Conservation (phyloP, 2,329 filamentous ascomycete genomes). For the Fusarium sp. region DNA sequence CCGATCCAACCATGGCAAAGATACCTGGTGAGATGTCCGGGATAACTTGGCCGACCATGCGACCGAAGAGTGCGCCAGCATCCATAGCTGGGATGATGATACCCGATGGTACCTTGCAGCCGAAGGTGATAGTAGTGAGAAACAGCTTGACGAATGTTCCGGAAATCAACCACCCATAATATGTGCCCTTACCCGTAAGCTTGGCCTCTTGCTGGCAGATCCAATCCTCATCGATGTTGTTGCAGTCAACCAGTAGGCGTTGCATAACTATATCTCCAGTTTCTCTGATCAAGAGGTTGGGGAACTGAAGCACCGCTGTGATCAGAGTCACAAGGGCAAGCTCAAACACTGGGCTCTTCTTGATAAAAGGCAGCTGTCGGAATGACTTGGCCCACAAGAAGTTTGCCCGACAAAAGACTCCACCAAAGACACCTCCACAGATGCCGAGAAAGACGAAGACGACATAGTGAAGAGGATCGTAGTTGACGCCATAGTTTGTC, state of each 20-base stretch:
- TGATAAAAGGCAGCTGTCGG: constrained; percentile 18
- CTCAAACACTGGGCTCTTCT: constrained; percentile 28
- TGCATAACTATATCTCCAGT: constrained; percentile 40
- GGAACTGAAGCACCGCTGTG: constrained; percentile 24
- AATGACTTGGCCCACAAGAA: constrained; percentile 35
- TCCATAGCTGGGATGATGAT: constrained; percentile 36
- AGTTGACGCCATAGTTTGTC: constrained; percentile 39
- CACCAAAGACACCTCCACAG: constrained; percentile 26
- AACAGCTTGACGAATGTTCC: constrained; percentile 33
- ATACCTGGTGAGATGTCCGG: constrained; percentile 32
- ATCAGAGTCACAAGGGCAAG: constrained; percentile 11
- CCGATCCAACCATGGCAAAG: constrained; percentile 38
- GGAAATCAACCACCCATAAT: constrained; percentile 31
- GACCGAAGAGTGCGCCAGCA: constrained; percentile 30
- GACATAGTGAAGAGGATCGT: constrained; percentile 26
- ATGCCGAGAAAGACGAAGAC: constrained; percentile 28
- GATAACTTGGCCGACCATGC: constrained; percentile 22
- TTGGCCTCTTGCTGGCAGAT: constrained; percentile 35
- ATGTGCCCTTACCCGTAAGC: constrained; percentile 6
- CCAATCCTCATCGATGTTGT: constrained; percentile 16
- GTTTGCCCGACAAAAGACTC: constrained; percentile 29
- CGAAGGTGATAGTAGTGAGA: constrained; percentile 34
- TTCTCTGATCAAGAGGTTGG: constrained; percentile 28
- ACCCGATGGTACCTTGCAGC: constrained; percentile 39
- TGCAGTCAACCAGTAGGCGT: constrained; percentile 30